A percentile compares a stretch with the other conserved stretches of the same genome.
These are phyloP conservation scores for Chytridium lagenaria DNA, from an alignment of 371 early-diverging fungal genomes.

Conservation along the genomic window DNA sequence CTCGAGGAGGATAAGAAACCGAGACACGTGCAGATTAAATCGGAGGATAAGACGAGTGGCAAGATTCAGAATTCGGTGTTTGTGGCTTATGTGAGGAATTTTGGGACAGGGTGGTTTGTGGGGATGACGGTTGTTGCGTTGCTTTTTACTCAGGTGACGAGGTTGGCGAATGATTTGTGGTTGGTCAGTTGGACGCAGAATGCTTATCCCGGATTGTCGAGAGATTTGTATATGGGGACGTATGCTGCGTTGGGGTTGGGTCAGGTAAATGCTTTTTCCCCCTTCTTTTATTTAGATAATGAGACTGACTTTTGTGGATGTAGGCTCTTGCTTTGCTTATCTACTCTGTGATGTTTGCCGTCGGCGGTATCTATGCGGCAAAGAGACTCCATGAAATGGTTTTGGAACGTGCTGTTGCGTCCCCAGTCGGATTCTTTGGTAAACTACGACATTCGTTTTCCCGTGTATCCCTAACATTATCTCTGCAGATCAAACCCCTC, in stretches of 20 bases:
- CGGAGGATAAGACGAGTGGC: constrained; percentile 19
- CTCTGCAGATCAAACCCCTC: constrained; percentile 73
- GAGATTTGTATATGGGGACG: constrained; percentile 30
- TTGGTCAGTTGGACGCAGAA: constrained; percentile 30
- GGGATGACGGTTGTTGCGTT: constrained; percentile 6
- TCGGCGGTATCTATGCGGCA: constrained; percentile 46
- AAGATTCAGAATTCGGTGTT: constrained; percentile 17
- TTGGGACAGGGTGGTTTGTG: not conserved
- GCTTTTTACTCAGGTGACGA: constrained; percentile 23
- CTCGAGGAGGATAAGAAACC: not conserved
- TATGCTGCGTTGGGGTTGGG: constrained; percentile 33
- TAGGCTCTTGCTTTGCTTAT: constrained; percentile 31
- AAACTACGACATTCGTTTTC: not conserved
- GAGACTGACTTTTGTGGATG: not conserved
- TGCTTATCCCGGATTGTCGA: constrained; percentile 18
- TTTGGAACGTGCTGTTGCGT: constrained; percentile 39
- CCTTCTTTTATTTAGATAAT: not conserved
- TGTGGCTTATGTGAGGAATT: not conserved
- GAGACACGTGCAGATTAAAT: constrained; percentile 17
- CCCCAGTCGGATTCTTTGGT: constrained; percentile 59
- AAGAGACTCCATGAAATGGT: constrained; percentile 45
- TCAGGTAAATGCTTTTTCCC: constrained; percentile 18
- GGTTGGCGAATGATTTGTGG: constrained; percentile 39
- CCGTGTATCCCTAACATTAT: not conserved
- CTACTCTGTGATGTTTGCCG: constrained; percentile 38